Conservation (phyloP, 305 asterid species). For the Rubia occidens region DNA sequence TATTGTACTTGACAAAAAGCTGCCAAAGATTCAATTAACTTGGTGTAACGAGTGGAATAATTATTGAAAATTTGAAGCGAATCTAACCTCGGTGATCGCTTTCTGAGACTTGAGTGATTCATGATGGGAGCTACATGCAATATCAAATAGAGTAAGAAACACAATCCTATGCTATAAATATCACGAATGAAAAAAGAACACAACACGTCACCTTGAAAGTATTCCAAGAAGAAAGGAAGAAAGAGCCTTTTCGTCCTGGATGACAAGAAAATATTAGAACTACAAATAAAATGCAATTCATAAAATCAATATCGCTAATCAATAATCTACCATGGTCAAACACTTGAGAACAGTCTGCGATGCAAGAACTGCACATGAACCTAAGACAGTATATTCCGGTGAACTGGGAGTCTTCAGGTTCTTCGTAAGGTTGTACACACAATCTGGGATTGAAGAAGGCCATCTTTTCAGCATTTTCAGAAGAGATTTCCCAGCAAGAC, state of each 20-base stretch:
- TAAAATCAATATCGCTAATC: conserved; percentile 13
- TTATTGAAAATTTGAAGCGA: conserved; percentile 9
- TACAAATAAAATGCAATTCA: conserved; percentile 27
- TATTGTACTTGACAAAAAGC: conserved; percentile 96
- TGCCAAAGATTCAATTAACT: conserved; percentile 27
- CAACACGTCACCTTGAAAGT: conserved; percentile 57
- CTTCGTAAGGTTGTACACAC: conserved; percentile 61
- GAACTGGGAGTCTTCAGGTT: conserved; percentile 58
- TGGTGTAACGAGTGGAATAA: background rate
- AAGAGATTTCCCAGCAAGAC: conserved; percentile 76
- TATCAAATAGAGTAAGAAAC: conserved; percentile 23
- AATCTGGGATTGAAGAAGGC: conserved; percentile 88
- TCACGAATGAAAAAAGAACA: conserved; percentile 10
- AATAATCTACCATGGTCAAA: conserved; percentile 61
- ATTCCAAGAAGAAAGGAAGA: conserved; percentile 91
- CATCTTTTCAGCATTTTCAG: conserved; percentile 90
- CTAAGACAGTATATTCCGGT: conserved; percentile 90
- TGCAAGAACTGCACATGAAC: conserved; percentile 93
- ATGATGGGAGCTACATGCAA: conserved; percentile 74
- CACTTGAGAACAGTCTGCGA: conserved; percentile 88
- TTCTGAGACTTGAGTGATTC: conserved; percentile 96
- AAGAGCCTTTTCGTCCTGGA: conserved; percentile 83
- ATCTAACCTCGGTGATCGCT: conserved; percentile 92
- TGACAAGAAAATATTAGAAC: conserved; percentile 22
- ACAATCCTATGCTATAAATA: conserved; percentile 12